These are phyloP conservation scores for Hypoxylon sp. DNA, from an alignment of 2,329 filamentous ascomycete species.

Conservation along the genomic window DNA sequence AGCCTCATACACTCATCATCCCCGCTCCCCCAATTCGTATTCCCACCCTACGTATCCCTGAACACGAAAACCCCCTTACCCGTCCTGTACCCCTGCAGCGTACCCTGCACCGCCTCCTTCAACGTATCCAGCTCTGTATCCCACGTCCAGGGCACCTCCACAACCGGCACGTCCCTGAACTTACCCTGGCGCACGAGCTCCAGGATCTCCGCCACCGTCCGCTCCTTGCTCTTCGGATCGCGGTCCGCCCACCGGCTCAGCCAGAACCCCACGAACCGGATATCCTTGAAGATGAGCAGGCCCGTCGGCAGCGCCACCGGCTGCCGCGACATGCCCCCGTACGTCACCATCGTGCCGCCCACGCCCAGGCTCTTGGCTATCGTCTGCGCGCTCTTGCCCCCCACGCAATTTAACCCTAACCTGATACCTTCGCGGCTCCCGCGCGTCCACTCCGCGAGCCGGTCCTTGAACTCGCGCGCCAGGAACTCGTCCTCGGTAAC, in stretches of 20 bases:
- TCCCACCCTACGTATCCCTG: conserved; percentile 65
- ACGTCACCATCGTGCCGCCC: conserved; percentile 86
- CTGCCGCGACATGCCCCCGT: conserved; percentile 94
- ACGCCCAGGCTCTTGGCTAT: conserved; percentile 81
- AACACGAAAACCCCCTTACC: conserved; percentile 95
- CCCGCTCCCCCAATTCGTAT: background rate
- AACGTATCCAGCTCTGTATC: conserved; percentile 80
- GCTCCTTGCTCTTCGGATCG: conserved; percentile 79
- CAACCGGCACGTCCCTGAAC: conserved; percentile 87
- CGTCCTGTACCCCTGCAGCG: conserved; percentile 84
- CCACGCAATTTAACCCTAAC: conserved; percentile 92
- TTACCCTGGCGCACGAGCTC: conserved; percentile 79
- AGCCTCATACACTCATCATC: background rate
- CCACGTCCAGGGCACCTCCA: conserved; percentile 86
- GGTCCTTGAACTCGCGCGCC: conserved; percentile 72
- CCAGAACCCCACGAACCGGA: conserved; percentile 95
- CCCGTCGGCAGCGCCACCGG: conserved; percentile 86
- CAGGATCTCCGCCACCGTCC: conserved; percentile 88
- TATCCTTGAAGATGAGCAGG: conserved; percentile 92
- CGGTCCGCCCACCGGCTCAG: conserved; percentile 88
- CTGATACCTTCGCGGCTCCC: conserved; percentile 79
- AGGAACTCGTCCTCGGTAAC: conserved; percentile 70
- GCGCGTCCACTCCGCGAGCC: conserved; percentile 75
- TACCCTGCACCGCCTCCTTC: conserved; percentile 82
- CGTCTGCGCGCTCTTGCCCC: conserved; percentile 84